Evolutionary conservation across 1,284 basidiomycete genomes (phyloP).

Genomic region (Rhodofomes roseus): DNA sequence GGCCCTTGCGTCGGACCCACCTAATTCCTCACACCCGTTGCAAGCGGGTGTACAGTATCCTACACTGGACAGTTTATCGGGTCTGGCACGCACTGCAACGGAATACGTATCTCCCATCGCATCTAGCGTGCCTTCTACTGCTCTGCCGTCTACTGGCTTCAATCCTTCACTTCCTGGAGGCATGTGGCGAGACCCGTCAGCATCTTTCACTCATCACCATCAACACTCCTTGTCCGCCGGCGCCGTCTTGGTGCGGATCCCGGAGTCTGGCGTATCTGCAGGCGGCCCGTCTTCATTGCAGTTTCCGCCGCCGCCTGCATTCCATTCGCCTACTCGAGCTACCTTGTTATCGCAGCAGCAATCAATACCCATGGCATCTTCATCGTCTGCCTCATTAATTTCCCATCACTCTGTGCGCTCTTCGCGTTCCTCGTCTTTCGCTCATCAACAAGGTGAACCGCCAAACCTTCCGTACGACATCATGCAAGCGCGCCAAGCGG

Average conservation of each 20-base stretch:
- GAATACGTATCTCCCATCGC: conserved; percentile 15
- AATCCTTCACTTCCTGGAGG: conserved; percentile 10
- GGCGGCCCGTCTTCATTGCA: conserved; percentile 17
- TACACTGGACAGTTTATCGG: conserved; percentile 10
- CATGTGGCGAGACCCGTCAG: conserved; percentile 22
- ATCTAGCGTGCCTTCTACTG: conserved; percentile 5
- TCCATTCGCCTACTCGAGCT: conserved; percentile 16
- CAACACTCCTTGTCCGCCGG: conserved; percentile 30
- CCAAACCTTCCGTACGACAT: conserved; percentile 16
- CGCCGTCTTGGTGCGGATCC: conserved; percentile 22
- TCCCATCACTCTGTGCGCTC: conserved; percentile 37
- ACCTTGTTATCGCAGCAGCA: conserved; percentile 17
- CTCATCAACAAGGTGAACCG: conserved; percentile 33
- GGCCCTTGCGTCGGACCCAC: conserved; percentile 23
- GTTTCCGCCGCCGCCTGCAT: conserved; percentile 11
- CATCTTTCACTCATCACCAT: conserved; percentile 17
- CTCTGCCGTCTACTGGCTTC: conserved; percentile 9
- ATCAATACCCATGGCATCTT: conserved; percentile 13
- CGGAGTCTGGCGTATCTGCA: conserved; percentile 22
- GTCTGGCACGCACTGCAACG: conserved; percentile 10
- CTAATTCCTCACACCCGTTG: conserved; percentile 15
- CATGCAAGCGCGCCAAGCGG: conserved; percentile 27
- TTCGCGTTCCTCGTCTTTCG: conserved; percentile 64
- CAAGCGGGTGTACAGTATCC: conserved; percentile 14
- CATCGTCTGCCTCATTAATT: conserved; percentile 36